Percentiles rank a stretch among this genome's conserved stretches.
These are phyloP conservation scores for Cornus suecica DNA, from an alignment of 148 eudicot genomes.

Conservation along the genomic window DNA sequence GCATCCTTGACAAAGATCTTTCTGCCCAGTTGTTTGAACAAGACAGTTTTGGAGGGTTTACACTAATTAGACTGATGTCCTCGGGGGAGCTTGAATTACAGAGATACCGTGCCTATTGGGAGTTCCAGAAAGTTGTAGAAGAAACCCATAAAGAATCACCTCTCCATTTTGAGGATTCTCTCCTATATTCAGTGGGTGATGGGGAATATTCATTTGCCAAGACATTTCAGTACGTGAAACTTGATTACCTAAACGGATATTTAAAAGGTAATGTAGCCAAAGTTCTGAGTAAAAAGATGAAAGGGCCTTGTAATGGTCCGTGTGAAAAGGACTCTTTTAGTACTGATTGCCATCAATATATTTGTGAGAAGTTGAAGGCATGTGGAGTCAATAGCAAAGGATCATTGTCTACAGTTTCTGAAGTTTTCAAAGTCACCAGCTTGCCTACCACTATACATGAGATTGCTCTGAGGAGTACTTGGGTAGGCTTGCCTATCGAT, in stretches of 20 bases:
- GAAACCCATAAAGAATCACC: slow-evolving; percentile 29
- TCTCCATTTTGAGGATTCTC: slow-evolving; percentile 35
- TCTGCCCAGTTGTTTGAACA: slow-evolving; percentile 33
- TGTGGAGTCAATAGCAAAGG: slow-evolving; percentile 32
- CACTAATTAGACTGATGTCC: slow-evolving; percentile 59
- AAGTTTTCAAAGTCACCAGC: slow-evolving; percentile 41
- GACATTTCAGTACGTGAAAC: slow-evolving; percentile 41
- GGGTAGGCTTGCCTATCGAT: slow-evolving; percentile 50
- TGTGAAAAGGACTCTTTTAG: slow-evolving; percentile 18
- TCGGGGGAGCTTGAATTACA: slow-evolving; percentile 77
- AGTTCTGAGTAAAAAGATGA: slow-evolving; percentile 26
- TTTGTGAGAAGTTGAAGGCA: slow-evolving; percentile 43
- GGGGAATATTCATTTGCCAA: slow-evolving; percentile 35
- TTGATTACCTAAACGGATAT: slow-evolving; percentile 46
- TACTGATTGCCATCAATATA: slow-evolving; percentile 33
- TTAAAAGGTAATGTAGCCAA: slow-evolving; percentile 40
- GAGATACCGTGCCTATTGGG: slow-evolving; percentile 54
- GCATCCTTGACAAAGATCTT: slow-evolving; percentile 47
- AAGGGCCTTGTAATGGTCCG: slow-evolving; percentile 10
- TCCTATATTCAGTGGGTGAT: slow-evolving; percentile 34
- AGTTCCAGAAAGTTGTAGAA: slow-evolving; percentile 18
- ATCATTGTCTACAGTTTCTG: slow-evolving; percentile 27
- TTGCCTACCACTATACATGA: slow-evolving; percentile 61
- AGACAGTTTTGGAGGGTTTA: slow-evolving; percentile 61
- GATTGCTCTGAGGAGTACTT: slow-evolving; percentile 43